Percentiles rank a stretch among this genome's conserved stretches.
Conservation (phyloP, 2,329 filamentous ascomycete genomes). For the Fusarium napiforme region DNA sequence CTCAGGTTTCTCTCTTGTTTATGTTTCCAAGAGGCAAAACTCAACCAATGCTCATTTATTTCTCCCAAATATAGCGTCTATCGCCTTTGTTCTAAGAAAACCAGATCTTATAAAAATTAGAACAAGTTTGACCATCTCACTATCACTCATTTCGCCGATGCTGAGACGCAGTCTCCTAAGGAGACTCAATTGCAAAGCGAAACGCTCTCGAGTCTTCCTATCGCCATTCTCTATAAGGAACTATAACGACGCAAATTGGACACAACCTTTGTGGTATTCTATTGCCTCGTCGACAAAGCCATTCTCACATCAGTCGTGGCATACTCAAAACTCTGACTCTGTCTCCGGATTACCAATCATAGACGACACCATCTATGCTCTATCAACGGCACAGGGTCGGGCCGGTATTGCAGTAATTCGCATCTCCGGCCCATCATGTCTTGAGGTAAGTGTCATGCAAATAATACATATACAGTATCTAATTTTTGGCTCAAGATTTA, state of each 20-base stretch:
- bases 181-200: constrained; percentile 30
- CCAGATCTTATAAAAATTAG: background rate
- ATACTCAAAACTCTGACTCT: background rate
- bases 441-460: constrained; percentile 62
- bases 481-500: constrained; percentile 57
- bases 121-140: background rate
- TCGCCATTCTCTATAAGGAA: background rate
- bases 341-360: constrained; percentile 32
- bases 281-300: background rate
- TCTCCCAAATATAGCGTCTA: background rate
- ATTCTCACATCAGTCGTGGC: constrained; percentile 26
- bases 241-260: background rate
- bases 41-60: background rate
- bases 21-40: background rate
- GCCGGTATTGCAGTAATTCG: constrained; percentile 93
- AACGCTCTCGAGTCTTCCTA: constrained; percentile 6
- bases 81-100: background rate
- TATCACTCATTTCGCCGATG: constrained; percentile 30
- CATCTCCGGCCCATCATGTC: constrained; percentile 82
- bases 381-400: constrained; percentile 86
- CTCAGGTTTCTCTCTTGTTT: constrained; percentile 3
- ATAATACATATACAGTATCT: background rate
- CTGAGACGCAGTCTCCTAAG: constrained; percentile 39
- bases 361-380: constrained; percentile 83
- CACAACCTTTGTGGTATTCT: background rate